phyloP scores from a whole-genome alignment of 1,284 basidiomycete genomes.

The Malassezia cuniculi region DNA sequence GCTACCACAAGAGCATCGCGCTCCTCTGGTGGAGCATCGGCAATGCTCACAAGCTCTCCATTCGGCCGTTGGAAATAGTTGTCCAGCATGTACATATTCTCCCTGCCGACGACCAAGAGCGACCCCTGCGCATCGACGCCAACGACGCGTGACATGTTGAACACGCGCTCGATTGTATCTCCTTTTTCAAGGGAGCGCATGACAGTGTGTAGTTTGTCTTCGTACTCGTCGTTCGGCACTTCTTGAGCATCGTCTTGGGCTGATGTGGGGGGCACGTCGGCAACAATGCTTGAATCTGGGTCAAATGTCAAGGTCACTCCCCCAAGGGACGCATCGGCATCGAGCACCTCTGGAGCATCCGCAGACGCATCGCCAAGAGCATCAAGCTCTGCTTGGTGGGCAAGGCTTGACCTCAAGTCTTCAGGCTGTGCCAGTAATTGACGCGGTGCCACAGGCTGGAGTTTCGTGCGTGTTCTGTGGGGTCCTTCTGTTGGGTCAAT shows the following conservation, averaged over 20 bases:
- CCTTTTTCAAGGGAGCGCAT: constrained; percentile 59
- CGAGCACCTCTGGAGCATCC: no score
- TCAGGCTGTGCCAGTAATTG: neutral
- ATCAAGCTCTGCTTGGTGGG: no score
- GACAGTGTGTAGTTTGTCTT: constrained; percentile 56
- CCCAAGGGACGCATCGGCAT: no score
- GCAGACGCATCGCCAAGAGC: no score
- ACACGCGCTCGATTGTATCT: constrained; percentile 79
- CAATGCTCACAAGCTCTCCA: constrained; percentile 77
- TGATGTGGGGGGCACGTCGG: no score
- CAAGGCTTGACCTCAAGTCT: no score
- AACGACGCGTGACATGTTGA: constrained; percentile 35
- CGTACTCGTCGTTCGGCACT: constrained; percentile 32
- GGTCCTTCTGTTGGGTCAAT: constrained; percentile 43
- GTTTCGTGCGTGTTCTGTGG: constrained; percentile 29
- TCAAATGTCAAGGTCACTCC: no score
- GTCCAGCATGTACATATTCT: constrained; percentile 78
- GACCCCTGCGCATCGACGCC: constrained; percentile 54
- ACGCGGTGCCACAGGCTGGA: constrained; percentile 23
- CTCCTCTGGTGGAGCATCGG: constrained; percentile 67
- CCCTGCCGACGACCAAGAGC: constrained; percentile 68
- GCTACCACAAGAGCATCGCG: constrained; percentile 51
- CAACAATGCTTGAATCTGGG: no score
- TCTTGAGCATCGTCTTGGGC: no score
- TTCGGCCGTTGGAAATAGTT: constrained; percentile 75